A percentile compares a stretch with the other conserved stretches of the same genome.
These are phyloP conservation scores for Infundibulicybe gibba DNA, from an alignment of 768 basidiomycete genomes.

Conservation along the genomic window DNA sequence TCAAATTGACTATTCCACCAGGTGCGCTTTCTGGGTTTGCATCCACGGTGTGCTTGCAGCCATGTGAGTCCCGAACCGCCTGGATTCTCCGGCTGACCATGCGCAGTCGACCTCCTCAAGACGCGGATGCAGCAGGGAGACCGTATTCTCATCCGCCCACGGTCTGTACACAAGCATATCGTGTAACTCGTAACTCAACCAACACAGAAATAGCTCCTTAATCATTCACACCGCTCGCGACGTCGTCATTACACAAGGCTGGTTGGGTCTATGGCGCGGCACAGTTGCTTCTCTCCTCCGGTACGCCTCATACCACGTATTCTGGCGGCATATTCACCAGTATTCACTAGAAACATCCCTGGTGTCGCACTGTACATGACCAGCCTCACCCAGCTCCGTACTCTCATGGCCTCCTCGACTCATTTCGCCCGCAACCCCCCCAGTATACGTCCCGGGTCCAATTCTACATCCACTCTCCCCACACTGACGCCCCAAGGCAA, in stretches of 20 bases:
- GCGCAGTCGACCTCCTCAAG: slow-evolving; percentile 82
- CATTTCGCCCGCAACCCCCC: slow-evolving; percentile 51
- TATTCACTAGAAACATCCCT: slow-evolving; percentile 71
- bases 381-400: slow-evolving; percentile 76
- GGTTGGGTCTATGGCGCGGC: slow-evolving; percentile 82
- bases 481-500: slow-evolving; percentile 77
- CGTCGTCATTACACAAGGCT: slow-evolving; percentile 62
- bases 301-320: slow-evolving; percentile 27
- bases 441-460: slow-evolving; percentile 15
- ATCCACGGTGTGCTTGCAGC: slow-evolving; percentile 72
- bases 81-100: neutral
- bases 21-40: slow-evolving; percentile 79
- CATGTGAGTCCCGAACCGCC: slow-evolving; percentile 43
- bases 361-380: slow-evolving; percentile 94
- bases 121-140: slow-evolving; percentile 89
- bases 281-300: slow-evolving; percentile 77
- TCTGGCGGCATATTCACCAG: slow-evolving; percentile 3
- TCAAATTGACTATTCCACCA: slow-evolving; percentile 19
- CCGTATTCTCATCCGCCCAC: slow-evolving; percentile 27
- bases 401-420: slow-evolving; percentile 65
- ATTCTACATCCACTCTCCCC: slow-evolving; percentile 55
- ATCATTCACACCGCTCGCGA: slow-evolving; percentile 50
- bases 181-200: no score
- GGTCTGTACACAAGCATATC: slow-evolving; percentile 23
- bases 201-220: slow-evolving; percentile 27